A percentile compares a stretch with the other conserved stretches of the same genome.
phyloP scores from a whole-genome alignment of 2,329 filamentous ascomycete species.

The Ophiostoma pallidulum region DNA sequence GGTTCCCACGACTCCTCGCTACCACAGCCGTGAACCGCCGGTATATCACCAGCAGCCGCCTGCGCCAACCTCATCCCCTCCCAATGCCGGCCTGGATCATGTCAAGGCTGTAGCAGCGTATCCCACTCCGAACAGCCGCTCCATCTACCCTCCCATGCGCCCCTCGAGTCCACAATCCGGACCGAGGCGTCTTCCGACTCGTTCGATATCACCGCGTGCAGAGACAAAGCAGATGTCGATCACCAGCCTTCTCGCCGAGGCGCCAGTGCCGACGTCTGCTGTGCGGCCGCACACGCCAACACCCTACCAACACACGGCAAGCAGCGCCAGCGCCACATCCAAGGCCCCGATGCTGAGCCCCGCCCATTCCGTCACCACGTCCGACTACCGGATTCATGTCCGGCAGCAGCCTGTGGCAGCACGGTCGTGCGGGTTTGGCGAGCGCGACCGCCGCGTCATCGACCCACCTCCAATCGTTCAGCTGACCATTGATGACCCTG shows the following conservation, averaged over 20 bases:
- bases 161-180: constrained; percentile 2
- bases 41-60: constrained; percentile 8
- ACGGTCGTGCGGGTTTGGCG: constrained; percentile 73
- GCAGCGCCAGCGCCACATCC: constrained; percentile 5
- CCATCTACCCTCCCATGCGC: constrained; percentile 7
- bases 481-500: constrained; percentile 53
- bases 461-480: constrained; percentile 78
- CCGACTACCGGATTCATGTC: constrained; percentile 43
- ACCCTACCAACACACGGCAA: constrained; percentile 1
- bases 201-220: constrained; percentile 19
- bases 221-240: constrained; percentile 25
- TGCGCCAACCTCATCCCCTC: constrained; percentile 8
- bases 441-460: constrained; percentile 70
- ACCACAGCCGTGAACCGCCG: constrained; percentile 6
- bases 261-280: constrained; percentile 2
- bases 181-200: background rate
- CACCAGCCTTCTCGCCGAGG: constrained; percentile 22
- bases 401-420: constrained; percentile 72
- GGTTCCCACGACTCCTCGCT: constrained; percentile 2
- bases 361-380: constrained; percentile 2
- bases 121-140: constrained; percentile 5
- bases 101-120: background rate
- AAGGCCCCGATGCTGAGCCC: constrained; percentile 14
- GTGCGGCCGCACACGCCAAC: background rate
- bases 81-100: constrained; percentile 1